These are phyloP conservation scores for Camellia lanceoleosa DNA, from an alignment of 148 eudicot genomes.

Conservation along the genomic window DNA sequence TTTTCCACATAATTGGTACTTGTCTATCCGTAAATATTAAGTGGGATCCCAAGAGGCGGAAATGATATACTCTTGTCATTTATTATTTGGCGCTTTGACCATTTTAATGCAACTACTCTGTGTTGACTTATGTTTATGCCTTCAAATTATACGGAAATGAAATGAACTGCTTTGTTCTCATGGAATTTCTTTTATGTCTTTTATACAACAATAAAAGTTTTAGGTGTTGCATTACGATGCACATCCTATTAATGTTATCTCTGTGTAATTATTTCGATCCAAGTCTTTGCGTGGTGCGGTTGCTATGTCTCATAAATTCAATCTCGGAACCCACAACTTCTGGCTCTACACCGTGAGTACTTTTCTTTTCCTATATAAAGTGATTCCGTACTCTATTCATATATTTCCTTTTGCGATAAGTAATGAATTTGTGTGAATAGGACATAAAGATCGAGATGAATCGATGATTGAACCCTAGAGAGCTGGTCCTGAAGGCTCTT, in stretches of 20 bases:
- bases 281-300: constrained; percentile 93
- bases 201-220: neutral
- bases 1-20: neutral
- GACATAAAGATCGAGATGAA: too few relatives aligned
- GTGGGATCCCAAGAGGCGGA: neutral
- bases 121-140: neutral
- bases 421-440: too few relatives aligned
- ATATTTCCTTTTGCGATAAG: too few relatives aligned
- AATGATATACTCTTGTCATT: neutral
- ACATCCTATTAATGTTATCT: too few relatives aligned
- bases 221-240: neutral
- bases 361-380: too few relatives aligned
- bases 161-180: neutral
- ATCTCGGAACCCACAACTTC: constrained; percentile 81
- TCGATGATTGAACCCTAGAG: too few relatives aligned
- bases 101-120: neutral
- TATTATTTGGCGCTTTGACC: neutral
- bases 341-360: constrained; percentile 47
- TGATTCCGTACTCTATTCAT: too few relatives aligned
- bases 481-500: too few relatives aligned
- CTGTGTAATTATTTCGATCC: constrained; percentile 44
- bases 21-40: neutral
- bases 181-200: neutral
- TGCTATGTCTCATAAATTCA: constrained; percentile 77
- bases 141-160: neutral